These are phyloP conservation scores for Phyllosticta citribraziliensis DNA, from an alignment of 2,329 filamentous ascomycete genomes.

Conservation along the genomic window DNA sequence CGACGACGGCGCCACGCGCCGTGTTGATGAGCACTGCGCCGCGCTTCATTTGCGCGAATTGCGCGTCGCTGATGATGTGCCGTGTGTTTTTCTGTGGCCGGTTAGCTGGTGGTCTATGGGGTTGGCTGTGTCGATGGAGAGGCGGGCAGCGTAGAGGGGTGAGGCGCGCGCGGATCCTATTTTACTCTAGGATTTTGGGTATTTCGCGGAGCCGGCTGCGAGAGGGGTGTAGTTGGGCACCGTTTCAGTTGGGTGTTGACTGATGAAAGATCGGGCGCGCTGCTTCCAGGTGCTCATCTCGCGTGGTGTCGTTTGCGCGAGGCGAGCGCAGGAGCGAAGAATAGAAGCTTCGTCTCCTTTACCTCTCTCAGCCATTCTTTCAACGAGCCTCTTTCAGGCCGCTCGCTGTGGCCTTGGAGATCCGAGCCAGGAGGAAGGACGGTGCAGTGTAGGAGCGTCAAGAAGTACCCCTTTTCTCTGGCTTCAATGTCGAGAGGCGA, in stretches of 20 bases:
- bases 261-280: neutral
- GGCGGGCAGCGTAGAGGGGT: neutral
- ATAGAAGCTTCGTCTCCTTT: neutral
- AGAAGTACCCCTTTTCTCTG: no score
- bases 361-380: neutral
- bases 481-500: no score
- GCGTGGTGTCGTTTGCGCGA: neutral
- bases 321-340: neutral
- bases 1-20: slow-evolving; percentile 70
- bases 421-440: no score
- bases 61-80: slow-evolving; percentile 61
- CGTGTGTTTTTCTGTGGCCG: slow-evolving; percentile 49
- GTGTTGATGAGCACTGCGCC: slow-evolving; percentile 75
- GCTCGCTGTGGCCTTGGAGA: neutral
- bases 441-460: no score
- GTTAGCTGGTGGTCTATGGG: neutral
- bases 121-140: neutral
- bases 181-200: neutral
- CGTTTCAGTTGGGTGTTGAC: neutral
- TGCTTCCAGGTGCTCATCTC: neutral
- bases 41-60: slow-evolving; percentile 69
- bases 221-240: neutral
- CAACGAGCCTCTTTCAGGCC: neutral
- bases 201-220: neutral
- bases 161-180: neutral